Percentiles rank a stretch among this genome's conserved stretches.
Evolutionary conservation across 768 basidiomycete genomes (phyloP).

Genomic region (Hirschioporus abietinus): DNA sequence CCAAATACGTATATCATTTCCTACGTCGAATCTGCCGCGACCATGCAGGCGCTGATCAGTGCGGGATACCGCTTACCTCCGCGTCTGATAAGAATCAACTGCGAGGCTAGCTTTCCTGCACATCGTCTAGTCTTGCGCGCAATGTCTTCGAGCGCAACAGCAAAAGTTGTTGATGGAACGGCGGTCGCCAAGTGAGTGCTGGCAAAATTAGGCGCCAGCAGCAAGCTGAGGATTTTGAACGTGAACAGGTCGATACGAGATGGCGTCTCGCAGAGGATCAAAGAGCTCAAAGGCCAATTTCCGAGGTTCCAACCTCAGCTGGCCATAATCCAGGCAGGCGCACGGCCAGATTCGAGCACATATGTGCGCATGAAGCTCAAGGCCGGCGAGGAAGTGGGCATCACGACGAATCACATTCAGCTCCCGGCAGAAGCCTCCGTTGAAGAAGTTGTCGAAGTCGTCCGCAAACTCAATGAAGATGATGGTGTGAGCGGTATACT

Average conservation of each 20-base stretch:
- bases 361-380: constrained; percentile 99
- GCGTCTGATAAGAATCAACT: not conserved
- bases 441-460: constrained; percentile 69
- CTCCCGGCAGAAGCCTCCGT: constrained; percentile 65
- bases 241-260: constrained; percentile 71
- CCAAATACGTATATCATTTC: not conserved
- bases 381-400: constrained; percentile 91
- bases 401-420: constrained; percentile 76
- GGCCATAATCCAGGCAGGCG: constrained; percentile 91
- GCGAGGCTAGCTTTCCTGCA: not conserved
- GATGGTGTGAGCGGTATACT: constrained; percentile 81
- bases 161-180: constrained; percentile 76
- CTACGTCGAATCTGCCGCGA: not conserved
- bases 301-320: constrained; percentile 92
- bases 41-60: not conserved
- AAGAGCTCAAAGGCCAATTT: constrained; percentile 52
- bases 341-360: constrained; percentile 81
- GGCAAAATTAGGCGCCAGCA: constrained; percentile 6
- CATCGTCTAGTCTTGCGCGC: constrained; percentile 1
- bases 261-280: constrained; percentile 66
- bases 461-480: constrained; percentile 80
- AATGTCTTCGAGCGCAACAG: constrained; percentile 13
- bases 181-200: constrained; percentile 71
- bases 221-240: constrained; percentile 13
- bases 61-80: constrained; percentile 1